These are phyloP conservation scores for Adiantum capillusveneris DNA, from an alignment of 75 land plant genomes.

Conservation along the genomic window DNA sequence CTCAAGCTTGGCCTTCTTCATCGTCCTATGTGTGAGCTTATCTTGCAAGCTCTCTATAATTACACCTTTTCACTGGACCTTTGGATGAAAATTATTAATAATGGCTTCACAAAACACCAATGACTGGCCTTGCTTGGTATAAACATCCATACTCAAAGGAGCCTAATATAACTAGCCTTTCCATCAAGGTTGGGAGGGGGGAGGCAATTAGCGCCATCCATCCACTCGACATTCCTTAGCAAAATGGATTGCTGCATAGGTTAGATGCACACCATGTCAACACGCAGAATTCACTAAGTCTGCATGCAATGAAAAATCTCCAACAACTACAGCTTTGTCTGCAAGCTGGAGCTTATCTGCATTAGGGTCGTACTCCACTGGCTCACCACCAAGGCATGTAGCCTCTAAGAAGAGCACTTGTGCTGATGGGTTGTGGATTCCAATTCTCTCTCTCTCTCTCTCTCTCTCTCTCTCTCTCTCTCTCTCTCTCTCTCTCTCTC, in stretches of 20 bases:
- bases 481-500: no score
- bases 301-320: no score
- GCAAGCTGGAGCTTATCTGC: slow-evolving; percentile 74
- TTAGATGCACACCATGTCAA: slow-evolving; percentile 62
- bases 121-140: slow-evolving; percentile 1
- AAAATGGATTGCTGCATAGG: slow-evolving; percentile 77
- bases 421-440: no score
- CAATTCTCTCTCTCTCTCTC: no score
- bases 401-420: no score
- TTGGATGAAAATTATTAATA: slow-evolving; percentile 66
- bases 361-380: no score
- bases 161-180: slow-evolving; percentile 12
- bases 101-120: slow-evolving; percentile 62
- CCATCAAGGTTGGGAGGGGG: no score
- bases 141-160: background rate
- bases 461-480: no score
- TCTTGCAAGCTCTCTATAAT: slow-evolving; percentile 52
- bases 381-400: no score
- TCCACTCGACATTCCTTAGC: no score
- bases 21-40: slow-evolving; percentile 38
- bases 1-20: slow-evolving; percentile 47
- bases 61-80: slow-evolving; percentile 50
- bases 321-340: slow-evolving; percentile 62
- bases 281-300: no score
- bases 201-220: no score